phyloP scores from a whole-genome alignment of 495 filamentous ascomycete genomes.

The Xylaria longipes region DNA sequence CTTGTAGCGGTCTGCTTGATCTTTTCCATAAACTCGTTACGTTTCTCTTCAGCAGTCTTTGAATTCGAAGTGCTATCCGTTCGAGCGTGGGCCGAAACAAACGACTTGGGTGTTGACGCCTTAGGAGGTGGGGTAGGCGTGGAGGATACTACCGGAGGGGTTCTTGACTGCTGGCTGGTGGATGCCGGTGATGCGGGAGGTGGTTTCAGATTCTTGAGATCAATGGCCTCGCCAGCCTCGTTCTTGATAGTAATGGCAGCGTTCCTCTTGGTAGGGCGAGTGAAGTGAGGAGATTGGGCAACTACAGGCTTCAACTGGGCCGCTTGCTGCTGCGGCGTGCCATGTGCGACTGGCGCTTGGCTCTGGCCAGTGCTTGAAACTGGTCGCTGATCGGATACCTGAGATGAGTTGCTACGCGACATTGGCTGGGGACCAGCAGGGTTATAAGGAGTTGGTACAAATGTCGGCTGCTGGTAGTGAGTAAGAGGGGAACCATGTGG shows the following conservation, averaged over 20 bases:
- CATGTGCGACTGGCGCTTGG: conserved; percentile 53
- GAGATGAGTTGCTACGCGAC: conserved; percentile 82
- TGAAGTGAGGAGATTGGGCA: conserved; percentile 64
- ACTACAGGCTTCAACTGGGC: conserved; percentile 64
- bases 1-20: conserved; percentile 50
- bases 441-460: conserved; percentile 57
- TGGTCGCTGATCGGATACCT: conserved; percentile 74
- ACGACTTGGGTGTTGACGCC: conserved; percentile 47
- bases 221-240: conserved; percentile 66
- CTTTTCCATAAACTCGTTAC: conserved; percentile 58
- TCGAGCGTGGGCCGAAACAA: conserved; percentile 53
- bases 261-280: conserved; percentile 67
- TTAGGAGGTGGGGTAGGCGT: conserved; percentile 61
- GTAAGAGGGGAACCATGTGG: conserved; percentile 47
- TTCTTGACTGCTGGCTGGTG: conserved; percentile 56
- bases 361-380: conserved; percentile 76
- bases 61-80: conserved; percentile 50
- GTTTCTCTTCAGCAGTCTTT: conserved; percentile 59
- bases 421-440: conserved; percentile 67
- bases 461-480: conserved; percentile 55
- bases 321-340: conserved; percentile 58
- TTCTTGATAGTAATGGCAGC: conserved; percentile 80
- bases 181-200: conserved; percentile 56
- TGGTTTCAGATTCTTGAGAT: conserved; percentile 47
- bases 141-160: conserved; percentile 58